Conservation (phyloP, 805 yeast genomes). For the Ogataea glucozyma region DNA sequence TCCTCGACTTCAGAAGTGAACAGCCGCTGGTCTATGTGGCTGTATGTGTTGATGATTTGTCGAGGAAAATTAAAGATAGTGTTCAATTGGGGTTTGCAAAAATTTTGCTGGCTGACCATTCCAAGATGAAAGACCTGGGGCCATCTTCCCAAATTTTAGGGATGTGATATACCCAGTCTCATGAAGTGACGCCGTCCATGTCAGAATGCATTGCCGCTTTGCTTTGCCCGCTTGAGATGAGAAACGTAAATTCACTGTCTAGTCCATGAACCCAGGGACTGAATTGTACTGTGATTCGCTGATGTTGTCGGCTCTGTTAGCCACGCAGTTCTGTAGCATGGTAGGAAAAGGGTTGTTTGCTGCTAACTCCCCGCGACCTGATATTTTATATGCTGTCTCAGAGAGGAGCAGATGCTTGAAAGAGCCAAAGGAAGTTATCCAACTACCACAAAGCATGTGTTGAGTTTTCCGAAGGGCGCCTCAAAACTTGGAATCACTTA, state of each 20-base stretch:
- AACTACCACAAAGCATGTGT: neutral
- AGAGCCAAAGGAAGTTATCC: neutral
- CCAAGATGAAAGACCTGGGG: constrained; percentile 9
- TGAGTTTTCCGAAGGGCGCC: neutral
- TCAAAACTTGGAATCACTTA: neutral
- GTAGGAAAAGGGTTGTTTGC: neutral
- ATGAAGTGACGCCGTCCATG: neutral
- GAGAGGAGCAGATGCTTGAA: neutral
- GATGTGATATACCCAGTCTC: neutral
- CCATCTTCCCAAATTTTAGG: constrained; percentile 1
- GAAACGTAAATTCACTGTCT: neutral
- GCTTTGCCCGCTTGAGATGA: neutral
- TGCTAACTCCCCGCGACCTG: neutral
- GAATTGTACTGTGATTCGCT: neutral
- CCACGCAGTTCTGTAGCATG: neutral
- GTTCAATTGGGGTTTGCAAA: neutral
- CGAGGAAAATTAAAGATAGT: neutral
- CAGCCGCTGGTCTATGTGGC: constrained; percentile 1
- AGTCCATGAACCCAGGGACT: neutral
- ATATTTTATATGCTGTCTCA: neutral
- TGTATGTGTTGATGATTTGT: constrained; percentile 1
- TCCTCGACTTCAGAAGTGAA: neutral
- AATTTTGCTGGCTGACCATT: neutral
- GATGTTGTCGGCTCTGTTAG: neutral
- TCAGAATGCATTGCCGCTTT: neutral